Conservation (phyloP, 371 early-diverging fungal genomes). For the Mortierella sp. region DNA sequence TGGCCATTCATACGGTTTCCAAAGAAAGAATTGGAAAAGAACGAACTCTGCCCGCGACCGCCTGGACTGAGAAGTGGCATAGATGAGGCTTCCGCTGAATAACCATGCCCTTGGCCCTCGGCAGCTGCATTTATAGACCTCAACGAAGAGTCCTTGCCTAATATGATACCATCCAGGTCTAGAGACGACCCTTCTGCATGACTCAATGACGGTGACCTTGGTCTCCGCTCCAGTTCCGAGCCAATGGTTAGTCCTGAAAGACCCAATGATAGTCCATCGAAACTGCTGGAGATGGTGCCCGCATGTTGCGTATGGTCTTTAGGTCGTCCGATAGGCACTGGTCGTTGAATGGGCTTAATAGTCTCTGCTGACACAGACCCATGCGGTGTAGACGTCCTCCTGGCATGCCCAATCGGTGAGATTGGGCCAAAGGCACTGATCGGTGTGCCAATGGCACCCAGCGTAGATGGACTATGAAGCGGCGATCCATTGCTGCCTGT, state of each 20-base stretch:
- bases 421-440: conserved; percentile 45
- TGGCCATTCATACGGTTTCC: conserved; percentile 32
- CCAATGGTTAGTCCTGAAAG: conserved; percentile 40
- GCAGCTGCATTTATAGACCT: conserved; percentile 7
- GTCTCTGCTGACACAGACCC: conserved; percentile 25
- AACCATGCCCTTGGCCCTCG: conserved; percentile 9
- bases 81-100: conserved; percentile 1
- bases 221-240: conserved; percentile 27
- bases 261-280: conserved; percentile 44
- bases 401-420: conserved; percentile 49
- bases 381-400: conserved; percentile 50
- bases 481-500: conserved; percentile 34
- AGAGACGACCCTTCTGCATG: conserved; percentile 24
- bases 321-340: conserved; percentile 50
- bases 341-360: conserved; percentile 51
- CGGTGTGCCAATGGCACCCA: conserved; percentile 49
- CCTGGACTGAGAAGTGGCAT: conserved; percentile 31
- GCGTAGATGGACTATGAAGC: conserved; percentile 41
- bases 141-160: conserved; percentile 24
- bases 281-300: conserved; percentile 35
- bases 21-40: conserved; percentile 48
- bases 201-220: conserved; percentile 39
- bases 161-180: conserved; percentile 26
- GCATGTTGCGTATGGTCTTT: conserved; percentile 25
- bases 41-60: conserved; percentile 19